Evolutionary conservation across 1,139 yeast species (phyloP).

Genomic region (Yamadazyma jaroonii): DNA sequence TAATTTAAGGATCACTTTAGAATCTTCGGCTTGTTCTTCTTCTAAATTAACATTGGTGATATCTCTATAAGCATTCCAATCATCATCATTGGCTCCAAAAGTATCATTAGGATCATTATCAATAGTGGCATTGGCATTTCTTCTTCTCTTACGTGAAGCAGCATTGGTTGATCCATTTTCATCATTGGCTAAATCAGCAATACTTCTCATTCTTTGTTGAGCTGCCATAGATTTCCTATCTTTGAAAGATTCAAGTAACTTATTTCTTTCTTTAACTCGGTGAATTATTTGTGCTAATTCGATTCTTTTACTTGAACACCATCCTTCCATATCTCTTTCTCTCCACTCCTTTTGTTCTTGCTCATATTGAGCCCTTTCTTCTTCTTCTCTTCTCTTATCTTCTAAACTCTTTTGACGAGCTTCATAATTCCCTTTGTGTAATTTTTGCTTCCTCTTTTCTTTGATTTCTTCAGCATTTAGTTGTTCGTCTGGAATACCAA

Average conservation of each 20-base stretch:
- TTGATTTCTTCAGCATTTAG: slow-evolving; percentile 75
- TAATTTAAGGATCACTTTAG: slow-evolving; percentile 54
- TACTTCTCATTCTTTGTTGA: slow-evolving; percentile 87
- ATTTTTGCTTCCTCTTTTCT: slow-evolving; percentile 81
- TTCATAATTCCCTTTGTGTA: slow-evolving; percentile 83
- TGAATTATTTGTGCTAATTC: slow-evolving; percentile 57
- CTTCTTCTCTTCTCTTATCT: slow-evolving; percentile 60
- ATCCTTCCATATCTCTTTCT: slow-evolving; percentile 65
- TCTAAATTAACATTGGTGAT: slow-evolving; percentile 71
- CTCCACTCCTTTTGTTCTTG: slow-evolving; percentile 78
- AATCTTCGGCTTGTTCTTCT: slow-evolving; percentile 71
- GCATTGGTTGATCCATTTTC: slow-evolving; percentile 43
- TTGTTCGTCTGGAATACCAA: slow-evolving; percentile 82
- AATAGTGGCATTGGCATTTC: slow-evolving; percentile 58
- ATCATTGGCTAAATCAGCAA: slow-evolving; percentile 85
- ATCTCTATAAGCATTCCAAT: slow-evolving; percentile 90
- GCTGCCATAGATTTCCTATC: slow-evolving; percentile 91
- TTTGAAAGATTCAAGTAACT: slow-evolving; percentile 72
- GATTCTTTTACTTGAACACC: slow-evolving; percentile 72
- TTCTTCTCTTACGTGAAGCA: slow-evolving; percentile 45
- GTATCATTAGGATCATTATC: slow-evolving; percentile 93
- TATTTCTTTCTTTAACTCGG: slow-evolving; percentile 62
- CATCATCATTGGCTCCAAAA: slow-evolving; percentile 94
- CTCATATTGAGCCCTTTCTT: slow-evolving; percentile 50
- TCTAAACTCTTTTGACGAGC: slow-evolving; percentile 83